Evolutionary conservation across 805 yeast species (phyloP).

Genomic region (Teunomyces kruisii): DNA sequence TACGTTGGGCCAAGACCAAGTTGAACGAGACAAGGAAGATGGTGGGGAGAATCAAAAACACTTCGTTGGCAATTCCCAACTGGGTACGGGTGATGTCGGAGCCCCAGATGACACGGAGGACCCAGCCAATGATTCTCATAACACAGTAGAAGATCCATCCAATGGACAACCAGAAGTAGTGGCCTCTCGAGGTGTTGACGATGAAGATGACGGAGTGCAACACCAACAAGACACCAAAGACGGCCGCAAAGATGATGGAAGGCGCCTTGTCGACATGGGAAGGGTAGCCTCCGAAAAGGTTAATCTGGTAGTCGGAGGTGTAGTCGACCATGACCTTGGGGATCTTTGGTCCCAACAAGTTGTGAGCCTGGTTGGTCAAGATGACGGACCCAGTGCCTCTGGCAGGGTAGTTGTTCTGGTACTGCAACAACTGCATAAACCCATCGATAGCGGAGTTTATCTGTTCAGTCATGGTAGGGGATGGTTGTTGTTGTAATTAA

Average conservation of each 20-base stretch:
- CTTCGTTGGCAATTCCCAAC: constrained; percentile 56
- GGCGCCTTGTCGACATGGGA: constrained; percentile 55
- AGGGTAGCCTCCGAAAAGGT: constrained; percentile 68
- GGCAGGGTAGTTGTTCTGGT: constrained; percentile 31
- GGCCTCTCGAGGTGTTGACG: constrained; percentile 53
- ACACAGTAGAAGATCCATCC: constrained; percentile 55
- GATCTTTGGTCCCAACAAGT: constrained; percentile 33
- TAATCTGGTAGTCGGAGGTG: constrained; percentile 41
- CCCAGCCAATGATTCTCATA: constrained; percentile 58
- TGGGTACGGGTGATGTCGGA: constrained; percentile 44
- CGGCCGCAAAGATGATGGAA: constrained; percentile 53
- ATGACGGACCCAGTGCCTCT: constrained; percentile 29
- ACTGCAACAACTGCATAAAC: constrained; percentile 26
- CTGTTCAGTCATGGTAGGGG: constrained; percentile 5
- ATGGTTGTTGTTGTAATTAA: too few relatives aligned
- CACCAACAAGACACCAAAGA: constrained; percentile 48
- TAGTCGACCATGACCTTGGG: constrained; percentile 42
- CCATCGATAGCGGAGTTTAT: constrained; percentile 30
- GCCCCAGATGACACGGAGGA: constrained; percentile 60
- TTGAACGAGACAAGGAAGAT: constrained; percentile 60
- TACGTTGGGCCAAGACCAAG: constrained; percentile 66
- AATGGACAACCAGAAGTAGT: constrained; percentile 55
- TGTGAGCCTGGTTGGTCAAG: constrained; percentile 28
- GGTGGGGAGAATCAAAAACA: constrained; percentile 56
- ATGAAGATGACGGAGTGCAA: constrained; percentile 48